Evolutionary conservation across 108 stramenopile genomes (phyloP).

Genomic region (Mayamaea pseudoterrestris): DNA sequence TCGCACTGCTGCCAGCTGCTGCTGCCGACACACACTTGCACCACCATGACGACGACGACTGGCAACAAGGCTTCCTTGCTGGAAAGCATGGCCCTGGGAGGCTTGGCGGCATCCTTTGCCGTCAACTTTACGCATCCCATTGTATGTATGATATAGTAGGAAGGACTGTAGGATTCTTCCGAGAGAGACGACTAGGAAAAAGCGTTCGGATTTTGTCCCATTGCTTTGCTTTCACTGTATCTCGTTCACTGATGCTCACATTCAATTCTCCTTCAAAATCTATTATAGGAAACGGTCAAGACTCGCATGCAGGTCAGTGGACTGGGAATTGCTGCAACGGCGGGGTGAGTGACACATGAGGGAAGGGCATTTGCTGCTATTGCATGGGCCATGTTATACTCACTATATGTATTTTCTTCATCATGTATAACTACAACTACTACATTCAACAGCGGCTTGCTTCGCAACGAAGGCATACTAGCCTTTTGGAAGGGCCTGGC

Average conservation of each 20-base stretch:
- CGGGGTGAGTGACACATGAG: neutral
- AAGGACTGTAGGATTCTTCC: too few species aligned
- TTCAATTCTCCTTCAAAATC: constrained; percentile 9
- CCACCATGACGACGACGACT: constrained; percentile 18
- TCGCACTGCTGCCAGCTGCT: too few species aligned
- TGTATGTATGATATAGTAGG: too few species aligned
- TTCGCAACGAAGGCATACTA: constrained; percentile 57
- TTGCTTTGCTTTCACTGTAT: neutral
- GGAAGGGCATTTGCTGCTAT: neutral
- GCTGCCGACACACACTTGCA: too few species aligned
- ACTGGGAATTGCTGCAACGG: constrained; percentile 2
- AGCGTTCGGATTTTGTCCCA: neutral
- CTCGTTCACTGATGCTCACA: neutral
- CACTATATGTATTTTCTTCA: too few species aligned
- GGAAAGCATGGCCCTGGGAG: constrained; percentile 73
- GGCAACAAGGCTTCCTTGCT: constrained; percentile 42
- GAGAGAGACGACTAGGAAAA: too few species aligned
- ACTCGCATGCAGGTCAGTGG: constrained; percentile 88
- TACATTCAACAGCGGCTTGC: too few species aligned
- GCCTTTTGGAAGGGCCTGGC: constrained; percentile 86
- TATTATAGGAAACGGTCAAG: constrained; percentile 70
- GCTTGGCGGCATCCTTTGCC: constrained; percentile 55
- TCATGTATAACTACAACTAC: neutral
- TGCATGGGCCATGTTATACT: too few species aligned
- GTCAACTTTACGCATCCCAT: constrained; percentile 78